Evolutionary conservation across 352 stramenopile genomes (phyloP).

Genomic region (Pythium aristosporum): DNA sequence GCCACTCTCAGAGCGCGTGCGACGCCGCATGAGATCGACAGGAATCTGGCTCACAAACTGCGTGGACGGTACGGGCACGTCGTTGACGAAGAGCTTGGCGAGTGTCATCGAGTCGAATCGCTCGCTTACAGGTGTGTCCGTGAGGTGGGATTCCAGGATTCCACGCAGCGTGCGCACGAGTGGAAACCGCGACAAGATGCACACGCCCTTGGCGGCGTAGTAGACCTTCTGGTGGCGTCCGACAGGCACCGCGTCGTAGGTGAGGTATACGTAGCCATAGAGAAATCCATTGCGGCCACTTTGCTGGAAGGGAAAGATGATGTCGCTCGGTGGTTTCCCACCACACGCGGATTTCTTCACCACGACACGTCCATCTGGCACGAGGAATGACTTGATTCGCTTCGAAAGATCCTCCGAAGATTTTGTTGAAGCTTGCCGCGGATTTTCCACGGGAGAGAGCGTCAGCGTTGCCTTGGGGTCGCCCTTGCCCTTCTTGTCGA

Average conservation of each 20-base stretch:
- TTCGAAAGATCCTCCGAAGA: slow-evolving; percentile 54
- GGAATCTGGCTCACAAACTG: slow-evolving; percentile 29
- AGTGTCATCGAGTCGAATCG: slow-evolving; percentile 52
- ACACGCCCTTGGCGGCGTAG: slow-evolving; percentile 68
- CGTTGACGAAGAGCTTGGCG: slow-evolving; percentile 35
- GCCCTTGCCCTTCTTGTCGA: slow-evolving; percentile 21
- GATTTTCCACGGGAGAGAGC: neutral
- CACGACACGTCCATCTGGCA: slow-evolving; percentile 57
- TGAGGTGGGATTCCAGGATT: slow-evolving; percentile 42
- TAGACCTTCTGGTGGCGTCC: slow-evolving; percentile 37
- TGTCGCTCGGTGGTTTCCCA: slow-evolving; percentile 45
- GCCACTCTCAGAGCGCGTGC: slow-evolving; percentile 39
- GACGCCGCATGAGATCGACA: slow-evolving; percentile 33
- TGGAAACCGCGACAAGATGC: slow-evolving; percentile 58
- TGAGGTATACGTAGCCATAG: slow-evolving; percentile 77
- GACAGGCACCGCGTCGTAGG: slow-evolving; percentile 56
- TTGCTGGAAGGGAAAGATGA: slow-evolving; percentile 77
- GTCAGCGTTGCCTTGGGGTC: slow-evolving; percentile 7
- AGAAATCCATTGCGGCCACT: slow-evolving; percentile 69
- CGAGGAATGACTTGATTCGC: slow-evolving; percentile 70
- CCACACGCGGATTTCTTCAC: slow-evolving; percentile 30
- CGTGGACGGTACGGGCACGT: slow-evolving; percentile 19
- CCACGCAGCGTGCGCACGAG: slow-evolving; percentile 60
- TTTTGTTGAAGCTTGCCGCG: neutral
- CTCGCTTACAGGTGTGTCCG: slow-evolving; percentile 30